A percentile compares a stretch with the other conserved stretches of the same genome.
phyloP scores from a whole-genome alignment of 768 basidiomycete species.

The Tulasnella calospora region DNA sequence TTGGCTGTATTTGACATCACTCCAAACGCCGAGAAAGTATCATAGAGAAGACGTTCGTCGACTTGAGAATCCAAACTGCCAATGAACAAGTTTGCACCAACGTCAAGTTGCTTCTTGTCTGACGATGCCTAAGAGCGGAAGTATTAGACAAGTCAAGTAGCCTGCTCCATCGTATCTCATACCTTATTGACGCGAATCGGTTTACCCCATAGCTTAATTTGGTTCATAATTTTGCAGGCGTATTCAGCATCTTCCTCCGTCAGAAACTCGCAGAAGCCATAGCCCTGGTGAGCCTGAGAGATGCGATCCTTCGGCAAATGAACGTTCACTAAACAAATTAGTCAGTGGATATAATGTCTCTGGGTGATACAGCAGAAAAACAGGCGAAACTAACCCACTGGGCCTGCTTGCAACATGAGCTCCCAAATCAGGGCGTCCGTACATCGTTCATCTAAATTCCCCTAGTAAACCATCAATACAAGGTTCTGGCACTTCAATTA shows the following conservation, averaged over 20 bases:
- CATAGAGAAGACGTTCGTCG: constrained; percentile 86
- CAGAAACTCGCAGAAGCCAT: constrained; percentile 99
- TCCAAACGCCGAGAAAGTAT: constrained; percentile 94
- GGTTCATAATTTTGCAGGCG: constrained; percentile 99
- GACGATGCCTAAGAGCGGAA: constrained; percentile 70
- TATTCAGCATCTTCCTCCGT: constrained; percentile 99
- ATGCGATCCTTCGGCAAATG: constrained; percentile 98
- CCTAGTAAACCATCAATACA: constrained; percentile 45
- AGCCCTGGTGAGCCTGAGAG: constrained; percentile 97
- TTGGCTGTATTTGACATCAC: constrained; percentile 88
- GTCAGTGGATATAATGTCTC: background rate
- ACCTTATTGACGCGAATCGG: constrained; percentile 99
- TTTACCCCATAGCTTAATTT: constrained; percentile 98
- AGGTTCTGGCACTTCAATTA: constrained; percentile 23
- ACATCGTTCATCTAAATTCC: constrained; percentile 93
- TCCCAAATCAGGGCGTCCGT: constrained; percentile 95
- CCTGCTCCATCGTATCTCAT: constrained; percentile 34
- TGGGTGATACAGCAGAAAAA: background rate
- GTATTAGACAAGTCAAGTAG: constrained; percentile 22
- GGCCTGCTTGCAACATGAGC: constrained; percentile 98
- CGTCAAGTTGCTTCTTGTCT: constrained; percentile 96
- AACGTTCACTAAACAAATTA: constrained; percentile 67
- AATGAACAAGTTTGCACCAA: constrained; percentile 95
- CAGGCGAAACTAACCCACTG: constrained; percentile 67
- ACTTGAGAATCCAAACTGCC: constrained; percentile 94